Evolutionary conservation across 225 moss, liverwort and hornwort genomes (phyloP).

Genomic region (Polytrichum formosum): DNA sequence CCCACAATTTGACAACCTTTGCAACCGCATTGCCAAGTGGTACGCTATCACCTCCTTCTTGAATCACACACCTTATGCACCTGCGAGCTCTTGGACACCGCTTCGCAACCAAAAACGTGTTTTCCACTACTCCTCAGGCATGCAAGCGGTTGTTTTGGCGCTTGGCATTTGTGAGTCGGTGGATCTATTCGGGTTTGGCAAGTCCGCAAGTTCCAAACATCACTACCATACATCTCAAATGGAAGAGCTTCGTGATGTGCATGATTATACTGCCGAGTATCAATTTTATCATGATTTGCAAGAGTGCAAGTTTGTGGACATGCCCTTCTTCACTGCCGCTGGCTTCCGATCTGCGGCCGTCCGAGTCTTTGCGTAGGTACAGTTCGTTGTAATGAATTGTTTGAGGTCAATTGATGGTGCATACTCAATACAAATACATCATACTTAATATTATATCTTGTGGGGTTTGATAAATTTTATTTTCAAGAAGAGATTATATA

Average conservation of each 20-base stretch:
- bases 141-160: constrained; percentile 73
- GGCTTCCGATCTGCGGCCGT: constrained; percentile 3
- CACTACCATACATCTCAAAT: constrained; percentile 70
- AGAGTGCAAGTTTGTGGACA: constrained; percentile 12
- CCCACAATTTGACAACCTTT: constrained; percentile 54
- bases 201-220: constrained; percentile 45
- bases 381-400: too few relatives aligned
- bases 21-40: constrained; percentile 56
- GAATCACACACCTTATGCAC: not conserved
- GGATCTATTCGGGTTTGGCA: constrained; percentile 62
- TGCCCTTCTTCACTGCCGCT: constrained; percentile 48
- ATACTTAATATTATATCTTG: too few relatives aligned
- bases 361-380: not conserved
- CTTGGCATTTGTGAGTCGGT: constrained; percentile 70
- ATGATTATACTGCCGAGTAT: constrained; percentile 75
- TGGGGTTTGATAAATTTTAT: too few relatives aligned
- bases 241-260: constrained; percentile 54
- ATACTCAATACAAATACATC: too few relatives aligned
- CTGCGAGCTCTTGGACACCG: constrained; percentile 20
- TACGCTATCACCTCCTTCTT: constrained; percentile 25
- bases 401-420: too few relatives aligned
- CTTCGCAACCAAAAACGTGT: constrained; percentile 31
- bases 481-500: too few relatives aligned
- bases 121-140: constrained; percentile 82
- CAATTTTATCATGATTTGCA: constrained; percentile 64